Base-by-base conservation (phyloP, 2,329 filamentous ascomycete species). In the Ophiostoma tasmaniense region DNA sequence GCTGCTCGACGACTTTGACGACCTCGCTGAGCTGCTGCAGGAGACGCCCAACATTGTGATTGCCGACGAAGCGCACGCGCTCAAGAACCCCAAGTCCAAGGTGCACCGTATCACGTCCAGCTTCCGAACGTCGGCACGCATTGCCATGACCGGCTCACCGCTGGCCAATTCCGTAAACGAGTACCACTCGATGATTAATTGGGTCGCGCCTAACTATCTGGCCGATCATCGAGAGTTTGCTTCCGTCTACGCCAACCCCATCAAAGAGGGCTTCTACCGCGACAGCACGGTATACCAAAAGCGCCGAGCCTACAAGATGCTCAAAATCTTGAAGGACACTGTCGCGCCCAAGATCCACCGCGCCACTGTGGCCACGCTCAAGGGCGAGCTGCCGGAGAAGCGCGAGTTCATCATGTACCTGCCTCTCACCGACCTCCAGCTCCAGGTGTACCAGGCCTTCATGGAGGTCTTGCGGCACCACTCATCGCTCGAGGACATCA, bases 121-220 rank as follows among this genome's bases (percentile, higher is more conserved):
- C 13, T 89, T 97, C 75, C 81, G 77, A 70, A 90, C 92, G 0
- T 85, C 81, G 68, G 89, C 84, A 70, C 87, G 93, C 13, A 90
- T 97, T 72, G 93, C 92, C 6, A 81, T 97, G 71, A 96, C 93
- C 0, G 93, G 93, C 0, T 94, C 93, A 0, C 93, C 93, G 0
- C 81, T 97, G 67, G 88, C 91, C 4, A 97, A 97, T 75, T 90
- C 92, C 67, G 87, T 97, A 0, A 81, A 85, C 35, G 93, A 97
- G 74, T 96, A 96, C 75, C 92, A 89, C 75, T 81, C 88, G n/a
- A 91, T 96, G 86, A 89, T 97, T 70, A 85, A 93, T 72, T 97
- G 92, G 92, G 87, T 95, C 66, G 89, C 91, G 1, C 90, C 91
- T 0, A 87, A 86, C 30, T 97, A 91, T 75, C 82, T 97, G 2